Percentiles rank a stretch among this genome's conserved stretches.
Evolutionary conservation across 2,329 filamentous ascomycete species (phyloP).

Genomic region (Ophiostoma ulmi): DNA sequence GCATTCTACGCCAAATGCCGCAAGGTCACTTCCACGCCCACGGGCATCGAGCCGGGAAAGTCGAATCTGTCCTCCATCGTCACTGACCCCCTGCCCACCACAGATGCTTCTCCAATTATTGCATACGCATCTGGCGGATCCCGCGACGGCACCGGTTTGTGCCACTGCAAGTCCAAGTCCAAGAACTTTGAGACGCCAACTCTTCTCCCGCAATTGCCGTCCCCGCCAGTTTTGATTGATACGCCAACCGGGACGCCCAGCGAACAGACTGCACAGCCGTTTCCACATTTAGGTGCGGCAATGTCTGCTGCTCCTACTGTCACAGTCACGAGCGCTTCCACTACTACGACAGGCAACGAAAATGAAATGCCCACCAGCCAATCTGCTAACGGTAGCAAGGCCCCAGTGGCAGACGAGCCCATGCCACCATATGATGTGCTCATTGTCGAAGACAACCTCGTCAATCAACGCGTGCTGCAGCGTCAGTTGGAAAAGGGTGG

Average conservation of each 20-base stretch:
- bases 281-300: no score
- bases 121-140: slow-evolving; percentile 14
- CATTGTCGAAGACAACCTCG: slow-evolving; percentile 63
- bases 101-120: slow-evolving; percentile 24
- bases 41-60: slow-evolving; percentile 11
- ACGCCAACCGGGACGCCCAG: not conserved
- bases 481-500: slow-evolving; percentile 57
- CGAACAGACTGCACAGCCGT: not conserved
- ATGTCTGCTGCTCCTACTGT: not conserved
- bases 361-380: not conserved
- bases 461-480: slow-evolving; percentile 61
- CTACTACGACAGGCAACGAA: not conserved
- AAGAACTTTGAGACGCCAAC: slow-evolving; percentile 9
- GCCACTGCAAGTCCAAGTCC: slow-evolving; percentile 10
- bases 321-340: not conserved
- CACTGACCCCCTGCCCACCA: slow-evolving; percentile 26
- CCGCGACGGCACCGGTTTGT: not conserved
- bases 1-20: slow-evolving; percentile 70
- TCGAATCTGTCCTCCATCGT: slow-evolving; percentile 33
- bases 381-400: not conserved
- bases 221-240: slow-evolving; percentile 18
- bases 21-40: slow-evolving; percentile 35
- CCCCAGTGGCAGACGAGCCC: slow-evolving; percentile 15
- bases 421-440: slow-evolving; percentile 49
- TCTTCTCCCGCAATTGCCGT: not conserved